Evolutionary conservation across 805 yeast genomes (phyloP).

Genomic region (Wickerhamomyces queroliae): DNA sequence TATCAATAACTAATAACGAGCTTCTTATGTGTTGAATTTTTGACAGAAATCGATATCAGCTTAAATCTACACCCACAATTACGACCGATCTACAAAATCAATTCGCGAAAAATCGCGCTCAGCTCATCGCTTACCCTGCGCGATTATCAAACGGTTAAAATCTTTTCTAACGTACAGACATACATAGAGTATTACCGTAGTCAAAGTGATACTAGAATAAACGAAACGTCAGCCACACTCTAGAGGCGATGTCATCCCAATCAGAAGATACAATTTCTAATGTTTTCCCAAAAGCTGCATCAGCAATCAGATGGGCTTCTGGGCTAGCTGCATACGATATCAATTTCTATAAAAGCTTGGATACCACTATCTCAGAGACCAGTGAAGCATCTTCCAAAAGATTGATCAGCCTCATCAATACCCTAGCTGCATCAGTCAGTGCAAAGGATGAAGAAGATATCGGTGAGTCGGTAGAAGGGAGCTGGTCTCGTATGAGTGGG

Average conservation of each 20-base stretch:
- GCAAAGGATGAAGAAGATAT: conserved; percentile 21
- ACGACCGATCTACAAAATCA: too few species aligned
- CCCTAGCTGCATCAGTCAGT: conserved; percentile 33
- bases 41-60: too few species aligned
- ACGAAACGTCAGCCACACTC: too few species aligned
- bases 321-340: conserved; percentile 76
- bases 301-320: conserved; percentile 58
- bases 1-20: too few species aligned
- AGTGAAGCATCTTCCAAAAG: conserved; percentile 36
- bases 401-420: conserved; percentile 41
- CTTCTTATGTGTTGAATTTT: background rate
- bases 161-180: background rate
- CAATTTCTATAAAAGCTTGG: conserved; percentile 65
- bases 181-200: background rate
- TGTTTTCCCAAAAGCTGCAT: conserved; percentile 41
- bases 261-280: background rate
- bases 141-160: too few species aligned
- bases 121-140: background rate
- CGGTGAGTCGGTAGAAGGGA: conserved; percentile 30
- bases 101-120: background rate
- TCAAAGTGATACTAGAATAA: too few species aligned
- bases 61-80: too few species aligned
- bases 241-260: background rate
- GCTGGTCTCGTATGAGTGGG: conserved; percentile 61
- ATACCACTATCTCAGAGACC: conserved; percentile 34